A percentile compares a stretch with the other conserved stretches of the same genome.
Conservation (phyloP, 2,329 filamentous ascomycete species). For the Xenoacremonium recifei region DNA sequence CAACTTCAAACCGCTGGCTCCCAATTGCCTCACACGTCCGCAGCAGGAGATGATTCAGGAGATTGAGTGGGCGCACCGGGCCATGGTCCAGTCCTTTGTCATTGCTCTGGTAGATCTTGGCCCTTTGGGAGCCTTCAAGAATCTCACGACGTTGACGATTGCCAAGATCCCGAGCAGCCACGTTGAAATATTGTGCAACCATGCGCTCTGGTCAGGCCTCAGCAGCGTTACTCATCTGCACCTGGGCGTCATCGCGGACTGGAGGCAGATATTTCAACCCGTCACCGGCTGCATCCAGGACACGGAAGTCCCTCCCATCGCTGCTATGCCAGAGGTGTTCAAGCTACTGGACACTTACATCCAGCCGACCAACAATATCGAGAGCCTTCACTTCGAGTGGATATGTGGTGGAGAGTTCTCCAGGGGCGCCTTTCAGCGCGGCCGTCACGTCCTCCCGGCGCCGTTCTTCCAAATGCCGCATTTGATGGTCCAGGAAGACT, state of each 20-base stretch:
- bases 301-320: constrained; percentile 46
- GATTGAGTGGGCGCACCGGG: constrained; percentile 66
- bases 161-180: constrained; percentile 64
- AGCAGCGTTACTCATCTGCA: constrained; percentile 53
- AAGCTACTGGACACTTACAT: constrained; percentile 51
- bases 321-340: constrained; percentile 51
- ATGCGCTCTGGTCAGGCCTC: constrained; percentile 62
- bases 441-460: constrained; percentile 61
- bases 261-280: constrained; percentile 57
- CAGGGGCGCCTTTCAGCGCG: constrained; percentile 58
- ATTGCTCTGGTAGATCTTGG: constrained; percentile 62
- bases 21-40: constrained; percentile 54
- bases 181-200: constrained; percentile 51
- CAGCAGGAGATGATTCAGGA: constrained; percentile 69
- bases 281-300: constrained; percentile 51
- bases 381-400: constrained; percentile 64
- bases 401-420: constrained; percentile 66
- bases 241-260: constrained; percentile 63
- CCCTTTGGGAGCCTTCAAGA: constrained; percentile 43
- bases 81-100: constrained; percentile 66
- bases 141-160: constrained; percentile 59
- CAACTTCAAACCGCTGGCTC: constrained; percentile 44
- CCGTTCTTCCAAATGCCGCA: constrained; percentile 44
- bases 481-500: constrained; percentile 28
- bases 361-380: constrained; percentile 47